Percentiles rank a stretch among this genome's conserved stretches.
These are phyloP conservation scores for Fusarium buharicum DNA, from an alignment of 2,329 filamentous ascomycete genomes.

Conservation along the genomic window DNA sequence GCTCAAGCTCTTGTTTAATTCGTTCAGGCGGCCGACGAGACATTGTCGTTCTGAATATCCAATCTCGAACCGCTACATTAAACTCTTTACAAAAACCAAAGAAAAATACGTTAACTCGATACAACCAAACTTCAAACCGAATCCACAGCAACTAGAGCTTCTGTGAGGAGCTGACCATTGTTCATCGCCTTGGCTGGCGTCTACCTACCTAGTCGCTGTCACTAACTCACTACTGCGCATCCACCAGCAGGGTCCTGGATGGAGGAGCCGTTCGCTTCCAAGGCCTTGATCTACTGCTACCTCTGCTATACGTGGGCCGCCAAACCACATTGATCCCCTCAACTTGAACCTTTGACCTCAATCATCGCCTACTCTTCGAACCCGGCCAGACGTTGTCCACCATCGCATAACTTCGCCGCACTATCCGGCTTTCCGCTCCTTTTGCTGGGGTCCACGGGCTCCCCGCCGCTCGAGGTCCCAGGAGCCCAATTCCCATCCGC, in stretches of 20 bases:
- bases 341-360: slow-evolving; percentile 35
- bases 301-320: slow-evolving; percentile 40
- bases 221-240: slow-evolving; percentile 21
- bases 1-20: slow-evolving; percentile 13
- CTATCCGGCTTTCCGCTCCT: slow-evolving; percentile 21
- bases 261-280: slow-evolving; percentile 28
- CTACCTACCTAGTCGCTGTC: slow-evolving; percentile 14
- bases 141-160: too few relatives aligned
- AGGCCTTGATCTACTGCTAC: slow-evolving; percentile 42
- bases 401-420: slow-evolving; percentile 12
- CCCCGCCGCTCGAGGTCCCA: slow-evolving; percentile 43
- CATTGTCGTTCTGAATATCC: too few relatives aligned
- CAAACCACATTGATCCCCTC: slow-evolving; percentile 44
- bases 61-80: too few relatives aligned
- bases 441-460: slow-evolving; percentile 45
- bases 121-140: slow-evolving; percentile 14
- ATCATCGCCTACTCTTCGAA: slow-evolving; percentile 22
- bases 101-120: neutral
- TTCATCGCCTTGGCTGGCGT: slow-evolving; percentile 18
- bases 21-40: neutral
- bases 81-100: too few relatives aligned
- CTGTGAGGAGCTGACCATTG: neutral
- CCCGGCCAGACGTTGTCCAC: slow-evolving; percentile 2
- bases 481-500: slow-evolving; percentile 27
- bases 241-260: slow-evolving; percentile 42